Evolutionary conservation across 345 rosid species (phyloP), one percentile per base, ranked within the genome.

Genomic region (Diplotaxis tenuifolia): DNA sequence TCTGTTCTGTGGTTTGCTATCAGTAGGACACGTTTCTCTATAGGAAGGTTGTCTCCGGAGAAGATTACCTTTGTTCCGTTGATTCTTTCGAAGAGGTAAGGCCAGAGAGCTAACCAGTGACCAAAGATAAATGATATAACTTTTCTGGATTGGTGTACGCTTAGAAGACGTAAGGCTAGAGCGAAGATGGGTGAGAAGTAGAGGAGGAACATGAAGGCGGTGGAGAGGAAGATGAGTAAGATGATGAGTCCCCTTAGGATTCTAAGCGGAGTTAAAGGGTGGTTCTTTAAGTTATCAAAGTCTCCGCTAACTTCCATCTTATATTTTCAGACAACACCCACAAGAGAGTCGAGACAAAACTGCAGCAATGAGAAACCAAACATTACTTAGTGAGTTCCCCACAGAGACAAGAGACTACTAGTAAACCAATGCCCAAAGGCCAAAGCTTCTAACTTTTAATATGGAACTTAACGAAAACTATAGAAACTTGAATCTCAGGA

Each of bases 1-100:
- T 89, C 97, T 11, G 97, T 91, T 82, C 93, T 86, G 79, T 91
- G 93, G 72, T 91, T 91, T 20, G 92, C 80, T 63, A 91, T 82
- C 5, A 91, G 80, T 77, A 91, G 50, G 40, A 86, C 87, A 28
- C 88, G 87, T 76, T 86, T 90, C 62, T 79, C 78, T 5, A 22
- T 65, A 0, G 90, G 94, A 34, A 85, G 78, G 40, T n/a, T 28
- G 71, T 90, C 92, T 52, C 96, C 96, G 57, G 80, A 90, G 70
- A 91, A 86, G 1, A 91, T 78, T 10, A 91, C 83, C 15, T 75
- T 80, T 3, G 97, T 91, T 75, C 90, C 75, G 12, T 91, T 91
- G 65, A 91, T 77, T 67, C 84, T 86, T 73, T 91, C 95, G 65
- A 91, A 91, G 2, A 91, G 81, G 64, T 88, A 91, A 34, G 97